Percentiles rank a stretch among this genome's conserved stretches.
Conservation (phyloP, 805 yeast genomes). For the Wilhelminamyces savonicus region DNA sequence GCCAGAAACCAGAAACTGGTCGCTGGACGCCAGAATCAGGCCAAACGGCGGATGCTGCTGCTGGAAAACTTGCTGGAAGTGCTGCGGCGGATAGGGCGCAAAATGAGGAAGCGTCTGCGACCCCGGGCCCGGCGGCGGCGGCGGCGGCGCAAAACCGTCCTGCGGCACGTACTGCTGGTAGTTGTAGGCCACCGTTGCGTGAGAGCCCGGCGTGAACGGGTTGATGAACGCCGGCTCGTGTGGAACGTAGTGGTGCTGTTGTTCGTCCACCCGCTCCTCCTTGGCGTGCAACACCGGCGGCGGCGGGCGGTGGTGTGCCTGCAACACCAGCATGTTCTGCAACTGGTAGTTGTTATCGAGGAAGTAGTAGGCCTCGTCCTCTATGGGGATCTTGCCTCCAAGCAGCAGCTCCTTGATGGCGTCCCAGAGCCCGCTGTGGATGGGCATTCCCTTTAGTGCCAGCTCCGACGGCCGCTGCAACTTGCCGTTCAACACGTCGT, state of each 20-base stretch:
- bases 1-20: constrained; percentile 3
- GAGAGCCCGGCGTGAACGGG: too few species aligned
- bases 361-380: constrained; percentile 45
- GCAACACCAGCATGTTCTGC: constrained; percentile 30
- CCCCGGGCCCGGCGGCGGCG: too few species aligned
- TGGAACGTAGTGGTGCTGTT: too few species aligned
- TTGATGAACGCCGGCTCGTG: too few species aligned
- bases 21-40: constrained; percentile 3
- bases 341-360: constrained; percentile 40
- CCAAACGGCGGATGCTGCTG: constrained; percentile 4
- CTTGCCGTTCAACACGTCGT: constrained; percentile 58
- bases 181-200: too few species aligned
- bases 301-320: too few species aligned
- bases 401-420: constrained; percentile 54
- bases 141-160: too few species aligned
- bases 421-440: constrained; percentile 44
- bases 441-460: constrained; percentile 43
- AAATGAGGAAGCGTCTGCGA: too few species aligned
- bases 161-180: too few species aligned
- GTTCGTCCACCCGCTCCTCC: too few species aligned
- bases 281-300: too few species aligned
- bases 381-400: constrained; percentile 49
- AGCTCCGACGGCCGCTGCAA: constrained; percentile 54
- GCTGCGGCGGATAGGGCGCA: too few species aligned
- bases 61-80: constrained; percentile 2